These are phyloP conservation scores for Termitomyces bulborhizus DNA, from an alignment of 768 basidiomycete species.

Conservation along the genomic window DNA sequence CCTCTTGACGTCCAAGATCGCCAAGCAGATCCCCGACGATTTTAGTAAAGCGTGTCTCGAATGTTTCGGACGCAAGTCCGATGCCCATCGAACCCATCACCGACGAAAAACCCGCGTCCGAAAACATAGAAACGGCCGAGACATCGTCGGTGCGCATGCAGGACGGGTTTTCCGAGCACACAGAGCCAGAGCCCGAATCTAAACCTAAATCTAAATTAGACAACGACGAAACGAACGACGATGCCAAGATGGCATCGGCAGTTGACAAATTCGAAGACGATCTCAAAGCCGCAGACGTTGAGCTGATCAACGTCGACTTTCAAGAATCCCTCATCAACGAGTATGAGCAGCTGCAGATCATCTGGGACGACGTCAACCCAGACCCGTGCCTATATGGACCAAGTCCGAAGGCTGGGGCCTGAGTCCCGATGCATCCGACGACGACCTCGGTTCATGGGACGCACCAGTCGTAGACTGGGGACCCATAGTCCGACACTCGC, in stretches of 20 bases:
- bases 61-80: conserved; percentile 43
- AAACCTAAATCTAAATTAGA: too few species aligned
- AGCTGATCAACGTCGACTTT: conserved; percentile 13
- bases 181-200: too few species aligned
- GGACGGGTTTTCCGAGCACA: too few species aligned
- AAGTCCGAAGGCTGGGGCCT: conserved; percentile 7
- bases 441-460: conserved; percentile 7
- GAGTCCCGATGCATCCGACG: not conserved
- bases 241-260: conserved; percentile 2
- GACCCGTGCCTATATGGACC: conserved; percentile 9
- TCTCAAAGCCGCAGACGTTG: conserved; percentile 28
- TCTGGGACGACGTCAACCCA: conserved; percentile 10
- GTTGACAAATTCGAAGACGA: conserved; percentile 32
- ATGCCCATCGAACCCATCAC: conserved; percentile 17
- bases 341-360: conserved; percentile 6
- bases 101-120: conserved; percentile 1
- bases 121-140: too few species aligned
- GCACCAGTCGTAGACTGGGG: conserved; percentile 14
- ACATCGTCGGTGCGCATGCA: too few species aligned
- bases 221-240: conserved; percentile 7
- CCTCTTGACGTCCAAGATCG: conserved; percentile 39
- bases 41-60: conserved; percentile 44
- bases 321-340: conserved; percentile 7
- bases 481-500: conserved; percentile 17
- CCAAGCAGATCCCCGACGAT: conserved; percentile 39